Conservation (phyloP, 768 basidiomycete genomes). For the Mycena filopes region DNA sequence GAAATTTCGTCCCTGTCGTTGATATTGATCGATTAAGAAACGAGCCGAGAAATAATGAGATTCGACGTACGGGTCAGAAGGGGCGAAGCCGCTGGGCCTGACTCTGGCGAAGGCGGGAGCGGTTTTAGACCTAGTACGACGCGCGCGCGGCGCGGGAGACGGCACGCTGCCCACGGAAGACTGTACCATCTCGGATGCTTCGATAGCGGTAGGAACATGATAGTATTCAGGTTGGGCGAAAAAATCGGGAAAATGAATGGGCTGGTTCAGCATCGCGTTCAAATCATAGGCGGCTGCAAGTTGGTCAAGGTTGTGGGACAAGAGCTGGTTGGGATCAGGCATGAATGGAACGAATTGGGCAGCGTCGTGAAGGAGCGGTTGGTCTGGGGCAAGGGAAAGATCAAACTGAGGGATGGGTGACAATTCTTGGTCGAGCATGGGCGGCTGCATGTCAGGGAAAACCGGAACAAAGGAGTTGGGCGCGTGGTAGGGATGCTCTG, state of each 20-base stretch:
- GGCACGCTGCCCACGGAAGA: background rate
- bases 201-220: background rate
- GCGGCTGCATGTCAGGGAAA: constrained; percentile 1
- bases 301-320: background rate
- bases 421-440: background rate
- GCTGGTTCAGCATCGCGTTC: constrained; percentile 6
- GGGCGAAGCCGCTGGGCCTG: constrained; percentile 10
- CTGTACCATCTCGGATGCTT: background rate
- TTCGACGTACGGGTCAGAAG: constrained; percentile 23
- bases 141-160: background rate
- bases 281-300: background rate
- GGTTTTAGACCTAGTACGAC: background rate
- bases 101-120: background rate
- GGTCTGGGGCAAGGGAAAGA: no score
- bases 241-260: constrained; percentile 12
- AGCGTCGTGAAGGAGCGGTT: no score
- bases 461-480: background rate
- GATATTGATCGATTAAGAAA: background rate
- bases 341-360: background rate
- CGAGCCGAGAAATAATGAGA: background rate
- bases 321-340: constrained; percentile 1
- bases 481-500: constrained; percentile 8
- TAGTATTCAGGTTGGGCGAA: constrained; percentile 3
- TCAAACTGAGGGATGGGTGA: no score
- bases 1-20: constrained; percentile 16